Evolutionary conservation across 805 yeast species (phyloP).

Genomic region (Kazachstania taianensis): DNA sequence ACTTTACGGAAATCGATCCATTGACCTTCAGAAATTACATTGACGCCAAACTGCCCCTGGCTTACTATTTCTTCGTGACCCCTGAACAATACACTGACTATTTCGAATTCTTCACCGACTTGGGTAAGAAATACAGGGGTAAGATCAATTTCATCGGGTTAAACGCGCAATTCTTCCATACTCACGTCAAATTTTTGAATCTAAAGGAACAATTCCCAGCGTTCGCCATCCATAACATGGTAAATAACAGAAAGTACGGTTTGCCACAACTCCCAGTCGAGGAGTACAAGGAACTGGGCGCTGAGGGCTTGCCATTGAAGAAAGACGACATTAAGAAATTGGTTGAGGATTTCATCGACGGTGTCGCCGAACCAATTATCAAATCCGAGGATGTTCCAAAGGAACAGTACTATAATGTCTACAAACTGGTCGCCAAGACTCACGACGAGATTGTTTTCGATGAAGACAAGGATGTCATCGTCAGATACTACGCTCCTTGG

Average conservation of each 20-base stretch:
- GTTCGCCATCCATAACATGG: constrained; percentile 73
- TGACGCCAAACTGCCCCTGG: constrained; percentile 65
- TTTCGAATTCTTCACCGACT: constrained; percentile 40
- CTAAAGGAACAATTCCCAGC: constrained; percentile 82
- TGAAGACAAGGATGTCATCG: constrained; percentile 57
- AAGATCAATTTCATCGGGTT: constrained; percentile 79
- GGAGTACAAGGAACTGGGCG: constrained; percentile 17
- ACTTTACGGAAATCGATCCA: constrained; percentile 80
- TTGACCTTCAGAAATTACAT: constrained; percentile 68
- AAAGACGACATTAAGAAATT: constrained; percentile 34
- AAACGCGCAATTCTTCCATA: constrained; percentile 70
- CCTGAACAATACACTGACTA: constrained; percentile 55
- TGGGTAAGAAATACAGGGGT: constrained; percentile 73
- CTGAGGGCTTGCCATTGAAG: constrained; percentile 4
- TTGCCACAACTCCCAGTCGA: constrained; percentile 43
- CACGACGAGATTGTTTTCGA: constrained; percentile 60
- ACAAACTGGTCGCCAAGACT: constrained; percentile 72
- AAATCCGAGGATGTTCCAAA: constrained; percentile 85
- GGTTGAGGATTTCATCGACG: constrained; percentile 52
- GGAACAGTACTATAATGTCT: constrained; percentile 63
- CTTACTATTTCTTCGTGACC: constrained; percentile 71
- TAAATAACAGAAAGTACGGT: constrained; percentile 65
- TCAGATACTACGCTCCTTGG: constrained; percentile 95
- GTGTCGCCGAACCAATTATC: constrained; percentile 58
- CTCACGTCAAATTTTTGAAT: constrained; percentile 79